These are phyloP conservation scores for Xylaria sp. DNA, from an alignment of 2,329 filamentous ascomycete genomes.

Conservation along the genomic window DNA sequence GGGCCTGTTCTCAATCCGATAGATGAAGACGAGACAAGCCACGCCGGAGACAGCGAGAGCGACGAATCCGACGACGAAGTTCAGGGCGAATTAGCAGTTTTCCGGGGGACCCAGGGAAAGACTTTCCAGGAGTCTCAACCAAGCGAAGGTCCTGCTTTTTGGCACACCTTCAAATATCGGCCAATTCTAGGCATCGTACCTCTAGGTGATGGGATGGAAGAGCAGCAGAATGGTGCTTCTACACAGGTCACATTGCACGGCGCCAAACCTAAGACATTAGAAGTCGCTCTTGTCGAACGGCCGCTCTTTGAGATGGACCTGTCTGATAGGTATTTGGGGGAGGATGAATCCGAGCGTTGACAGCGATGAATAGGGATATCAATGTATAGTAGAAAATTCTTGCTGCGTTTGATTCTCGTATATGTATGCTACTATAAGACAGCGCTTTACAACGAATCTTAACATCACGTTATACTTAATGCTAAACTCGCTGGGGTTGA, in stretches of 20 bases:
- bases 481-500: background rate
- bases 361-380: conserved; percentile 5
- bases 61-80: conserved; percentile 51
- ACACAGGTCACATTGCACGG: conserved; percentile 24
- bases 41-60: conserved; percentile 47
- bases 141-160: conserved; percentile 57
- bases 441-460: background rate
- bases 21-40: conserved; percentile 47
- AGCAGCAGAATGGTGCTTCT: conserved; percentile 39
- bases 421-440: background rate
- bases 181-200: conserved; percentile 82
- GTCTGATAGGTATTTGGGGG: conserved; percentile 74
- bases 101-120: conserved; percentile 46
- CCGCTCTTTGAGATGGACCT: conserved; percentile 85
- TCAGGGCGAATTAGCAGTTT: conserved; percentile 48
- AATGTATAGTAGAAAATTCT: conserved; percentile 1
- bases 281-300: conserved; percentile 89
- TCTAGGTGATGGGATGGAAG: conserved; percentile 51
- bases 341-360: conserved; percentile 55
- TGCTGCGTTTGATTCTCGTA: background rate
- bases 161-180: conserved; percentile 92
- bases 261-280: conserved; percentile 59
- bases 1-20: conserved; percentile 43
- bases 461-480: background rate
- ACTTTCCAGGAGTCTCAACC: conserved; percentile 40